Conservation (phyloP, 106 monocot species). For the Allium sativum region DNA sequence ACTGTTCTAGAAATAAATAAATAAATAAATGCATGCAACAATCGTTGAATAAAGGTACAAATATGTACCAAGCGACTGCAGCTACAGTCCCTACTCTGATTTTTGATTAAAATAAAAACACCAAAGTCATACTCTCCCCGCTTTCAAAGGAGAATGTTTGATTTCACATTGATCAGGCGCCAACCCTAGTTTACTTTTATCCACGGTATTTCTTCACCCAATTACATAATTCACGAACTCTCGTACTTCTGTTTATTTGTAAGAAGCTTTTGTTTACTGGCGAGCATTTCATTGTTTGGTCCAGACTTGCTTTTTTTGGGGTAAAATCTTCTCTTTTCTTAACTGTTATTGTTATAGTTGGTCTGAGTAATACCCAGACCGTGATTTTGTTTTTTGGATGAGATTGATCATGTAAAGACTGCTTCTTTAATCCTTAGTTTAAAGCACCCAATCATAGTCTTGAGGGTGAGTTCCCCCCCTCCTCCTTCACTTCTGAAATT, state of each 20-base stretch:
- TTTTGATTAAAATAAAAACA: background rate
- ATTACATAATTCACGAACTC: background rate
- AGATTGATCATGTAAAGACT: background rate
- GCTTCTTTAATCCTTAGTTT: too few relatives aligned
- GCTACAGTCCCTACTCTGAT: too few relatives aligned
- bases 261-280: background rate
- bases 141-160: constrained; percentile 8
- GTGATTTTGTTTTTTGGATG: background rate
- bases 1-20: background rate
- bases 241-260: background rate
- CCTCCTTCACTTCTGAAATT: too few relatives aligned
- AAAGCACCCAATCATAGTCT: too few relatives aligned
- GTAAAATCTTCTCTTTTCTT: background rate
- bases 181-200: constrained; percentile 1
- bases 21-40: background rate
- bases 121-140: background rate
- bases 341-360: background rate
- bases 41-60: background rate
- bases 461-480: too few relatives aligned
- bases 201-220: background rate
- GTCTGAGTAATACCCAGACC: background rate
- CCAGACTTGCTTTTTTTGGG: background rate
- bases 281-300: background rate
- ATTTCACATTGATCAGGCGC: constrained; percentile 1
- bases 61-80: too few relatives aligned